These are phyloP conservation scores for Colletotrichum navitas DNA, from an alignment of 2,329 filamentous ascomycete genomes.

Conservation along the genomic window DNA sequence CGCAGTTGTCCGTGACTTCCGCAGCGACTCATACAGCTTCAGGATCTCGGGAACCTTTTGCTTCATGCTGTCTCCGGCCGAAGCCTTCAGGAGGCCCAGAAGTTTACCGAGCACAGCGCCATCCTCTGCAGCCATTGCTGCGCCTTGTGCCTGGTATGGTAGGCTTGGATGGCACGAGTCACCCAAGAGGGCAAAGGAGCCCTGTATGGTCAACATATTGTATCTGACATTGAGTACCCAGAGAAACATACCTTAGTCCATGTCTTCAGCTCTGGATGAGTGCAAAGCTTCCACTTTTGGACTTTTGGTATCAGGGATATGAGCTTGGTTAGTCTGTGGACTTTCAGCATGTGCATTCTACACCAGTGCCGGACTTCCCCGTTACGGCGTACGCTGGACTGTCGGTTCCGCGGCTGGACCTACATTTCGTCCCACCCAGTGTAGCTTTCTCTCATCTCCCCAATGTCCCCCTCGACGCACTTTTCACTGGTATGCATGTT, in stretches of 20 bases:
- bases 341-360: not conserved
- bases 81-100: slow-evolving; percentile 45
- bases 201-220: not conserved
- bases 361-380: not conserved
- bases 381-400: not conserved
- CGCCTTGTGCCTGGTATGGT: slow-evolving; percentile 47
- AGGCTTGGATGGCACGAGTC: slow-evolving; percentile 42
- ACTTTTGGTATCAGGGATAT: slow-evolving; percentile 18
- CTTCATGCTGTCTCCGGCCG: not conserved
- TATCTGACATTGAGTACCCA: not conserved
- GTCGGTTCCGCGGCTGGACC: not conserved
- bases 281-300: slow-evolving; percentile 34
- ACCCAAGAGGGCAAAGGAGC: slow-evolving; percentile 41
- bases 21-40: slow-evolving; percentile 21
- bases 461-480: slow-evolving; percentile 10
- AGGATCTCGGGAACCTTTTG: not conserved
- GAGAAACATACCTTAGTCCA: slow-evolving; percentile 26
- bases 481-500: not conserved
- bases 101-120: slow-evolving; percentile 45
- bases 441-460: slow-evolving; percentile 28
- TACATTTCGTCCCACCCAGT: slow-evolving; percentile 34
- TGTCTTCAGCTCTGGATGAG: slow-evolving; percentile 22
- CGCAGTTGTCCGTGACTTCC: slow-evolving; percentile 20
- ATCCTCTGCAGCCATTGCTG: slow-evolving; percentile 47
- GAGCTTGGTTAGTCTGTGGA: slow-evolving; percentile 17